Conservation (phyloP, 129 eudicot species). For the Flaveria ramosissima region DNA sequence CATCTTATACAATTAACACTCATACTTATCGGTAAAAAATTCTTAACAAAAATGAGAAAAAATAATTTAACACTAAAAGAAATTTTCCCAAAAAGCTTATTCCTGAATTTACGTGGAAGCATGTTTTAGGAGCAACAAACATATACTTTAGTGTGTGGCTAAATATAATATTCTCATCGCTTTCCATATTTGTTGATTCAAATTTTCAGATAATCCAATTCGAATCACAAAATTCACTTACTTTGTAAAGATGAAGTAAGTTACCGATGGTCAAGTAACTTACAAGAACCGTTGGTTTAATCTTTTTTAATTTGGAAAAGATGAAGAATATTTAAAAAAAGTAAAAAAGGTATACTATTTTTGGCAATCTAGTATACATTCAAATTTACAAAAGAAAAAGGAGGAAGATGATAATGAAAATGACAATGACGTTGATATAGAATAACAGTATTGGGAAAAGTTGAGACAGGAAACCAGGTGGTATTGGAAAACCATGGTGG, state of each 20-base stretch:
- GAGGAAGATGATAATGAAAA: not conserved
- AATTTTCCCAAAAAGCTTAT: too few relatives aligned
- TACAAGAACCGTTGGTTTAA: not conserved
- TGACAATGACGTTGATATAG: constrained; percentile 5
- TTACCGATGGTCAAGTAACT: too few relatives aligned
- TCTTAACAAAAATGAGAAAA: too few relatives aligned
- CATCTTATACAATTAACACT: too few relatives aligned
- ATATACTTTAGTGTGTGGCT: too few relatives aligned
- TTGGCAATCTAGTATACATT: constrained; percentile 26
- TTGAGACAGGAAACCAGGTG: constrained; percentile 22
- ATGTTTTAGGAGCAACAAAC: too few relatives aligned
- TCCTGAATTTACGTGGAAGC: too few relatives aligned
- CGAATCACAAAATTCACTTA: not conserved
- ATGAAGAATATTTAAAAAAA: not conserved
- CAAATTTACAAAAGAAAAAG: constrained; percentile 5
- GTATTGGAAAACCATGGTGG: constrained; percentile 47
- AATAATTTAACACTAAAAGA: too few relatives aligned
- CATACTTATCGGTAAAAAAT: too few relatives aligned
- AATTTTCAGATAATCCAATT: not conserved
- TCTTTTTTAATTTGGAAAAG: not conserved
- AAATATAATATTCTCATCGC: too few relatives aligned
- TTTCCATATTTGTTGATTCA: too few relatives aligned
- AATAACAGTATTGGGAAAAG: constrained; percentile 12
- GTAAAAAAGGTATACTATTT: not conserved
- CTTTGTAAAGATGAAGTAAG: too few relatives aligned